Base-by-base conservation (phyloP, 352 stramenopile genomes). In the Pythium volutum region DNA sequence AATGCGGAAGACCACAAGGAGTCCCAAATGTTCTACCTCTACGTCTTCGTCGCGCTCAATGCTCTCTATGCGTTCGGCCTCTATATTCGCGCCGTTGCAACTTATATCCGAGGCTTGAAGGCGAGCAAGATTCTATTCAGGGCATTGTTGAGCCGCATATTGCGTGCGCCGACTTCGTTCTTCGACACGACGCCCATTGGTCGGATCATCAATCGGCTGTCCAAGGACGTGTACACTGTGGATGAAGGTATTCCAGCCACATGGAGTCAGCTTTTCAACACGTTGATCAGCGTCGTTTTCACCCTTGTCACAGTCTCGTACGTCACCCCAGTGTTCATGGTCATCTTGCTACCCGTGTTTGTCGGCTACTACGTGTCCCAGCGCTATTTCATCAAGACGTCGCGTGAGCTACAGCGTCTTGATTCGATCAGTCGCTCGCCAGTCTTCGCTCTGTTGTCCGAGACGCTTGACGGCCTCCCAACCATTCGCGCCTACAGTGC, bases 401-500 rank as follows among this genome's bases (percentile, higher is more conserved):
- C 88, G 58, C 78, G 85, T 20, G 96, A 99, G 62, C 72, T 99
- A 4, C 97, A 99, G 77, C 87, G 97, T 43, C 79, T 99, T 29
- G 97, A 99, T 67, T 97, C 91, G 6, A 87, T 98, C 62, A 89
- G 73, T 51, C 80, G 81, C 36, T 91, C 91, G 39, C 97, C 97
- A 18, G 89, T 99, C n/a, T 99, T 98, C 71, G 85, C 89, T 12
- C 71, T 98, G 63, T 71, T 99, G 23, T 89, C 88, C 0, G 96
- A 99, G 75, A 98, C 86, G 33, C 73, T 99, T 10, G 87, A 93
- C 55, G 97, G 97, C 22, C 79, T 99, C 15, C 66, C 91, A 3
- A 99, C 93, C 4, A 98, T 99, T 36, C 89, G 96, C 62, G 84
- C 88, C 0, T 96, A 83, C 54, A 66, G 58, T 33, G 79, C 70